phyloP scores from a whole-genome alignment of 2,329 filamentous ascomycete genomes.

The Aspergillus candidus region DNA sequence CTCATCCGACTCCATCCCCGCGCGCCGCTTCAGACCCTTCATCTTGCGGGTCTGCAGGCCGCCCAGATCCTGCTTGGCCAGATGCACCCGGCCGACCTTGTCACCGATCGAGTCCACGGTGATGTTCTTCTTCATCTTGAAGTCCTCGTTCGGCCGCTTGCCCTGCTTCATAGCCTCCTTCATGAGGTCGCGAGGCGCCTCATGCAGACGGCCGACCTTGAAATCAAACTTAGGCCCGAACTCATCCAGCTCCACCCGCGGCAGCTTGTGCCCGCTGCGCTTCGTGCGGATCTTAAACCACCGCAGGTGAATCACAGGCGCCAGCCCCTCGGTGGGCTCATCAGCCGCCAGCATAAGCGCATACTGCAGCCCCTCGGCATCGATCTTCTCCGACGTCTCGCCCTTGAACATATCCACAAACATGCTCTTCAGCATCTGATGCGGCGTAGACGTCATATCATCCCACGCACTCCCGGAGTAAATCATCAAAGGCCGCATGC shows the following conservation, averaged over 20 bases:
- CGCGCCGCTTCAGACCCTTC: slow-evolving; percentile 90
- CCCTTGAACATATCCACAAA: slow-evolving; percentile 89
- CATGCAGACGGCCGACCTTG: slow-evolving; percentile 69
- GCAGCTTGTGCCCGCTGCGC: slow-evolving; percentile 78
- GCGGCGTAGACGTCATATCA: slow-evolving; percentile 69
- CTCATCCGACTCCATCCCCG: slow-evolving; percentile 55
- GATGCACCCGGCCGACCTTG: slow-evolving; percentile 88
- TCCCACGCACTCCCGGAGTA: slow-evolving; percentile 88
- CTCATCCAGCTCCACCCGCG: slow-evolving; percentile 88
- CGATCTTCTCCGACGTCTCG: slow-evolving; percentile 70
- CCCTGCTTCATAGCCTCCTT: slow-evolving; percentile 89
- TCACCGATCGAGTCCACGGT: slow-evolving; percentile 86
- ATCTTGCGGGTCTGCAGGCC: slow-evolving; percentile 95
- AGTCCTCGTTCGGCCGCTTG: slow-evolving; percentile 52
- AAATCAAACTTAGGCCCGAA: slow-evolving; percentile 94
- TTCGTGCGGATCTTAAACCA: slow-evolving; percentile 83
- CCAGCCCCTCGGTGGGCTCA: slow-evolving; percentile 46
- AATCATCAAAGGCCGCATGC: slow-evolving; percentile 81
- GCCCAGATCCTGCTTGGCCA: slow-evolving; percentile 81
- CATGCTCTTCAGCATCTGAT: slow-evolving; percentile 79
- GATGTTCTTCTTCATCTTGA: slow-evolving; percentile 89
- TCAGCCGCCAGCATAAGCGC: slow-evolving; percentile 75
- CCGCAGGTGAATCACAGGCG: slow-evolving; percentile 56
- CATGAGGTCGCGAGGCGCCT: slow-evolving; percentile 70
- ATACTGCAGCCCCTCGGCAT: slow-evolving; percentile 93